phyloP scores from a whole-genome alignment of 1,284 basidiomycete species.

The Xerocomus minutiporus region DNA sequence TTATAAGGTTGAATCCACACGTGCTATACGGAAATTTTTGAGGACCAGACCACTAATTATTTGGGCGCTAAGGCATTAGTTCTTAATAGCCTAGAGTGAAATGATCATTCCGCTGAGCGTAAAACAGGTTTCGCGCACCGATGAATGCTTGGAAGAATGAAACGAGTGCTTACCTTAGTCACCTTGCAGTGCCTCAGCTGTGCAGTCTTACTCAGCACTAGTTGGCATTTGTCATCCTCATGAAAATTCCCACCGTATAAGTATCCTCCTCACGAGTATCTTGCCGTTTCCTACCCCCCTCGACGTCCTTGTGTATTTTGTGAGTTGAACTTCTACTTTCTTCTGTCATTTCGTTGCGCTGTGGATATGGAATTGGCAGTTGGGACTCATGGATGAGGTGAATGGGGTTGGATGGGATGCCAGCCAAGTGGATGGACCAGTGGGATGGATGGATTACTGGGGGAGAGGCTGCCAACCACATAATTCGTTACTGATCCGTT shows the following conservation, averaged over 20 bases:
- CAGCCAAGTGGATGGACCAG: constrained; percentile 5
- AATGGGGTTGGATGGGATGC: constrained; percentile 15
- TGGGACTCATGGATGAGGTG: neutral
- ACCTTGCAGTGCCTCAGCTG: neutral
- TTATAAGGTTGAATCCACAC: too few relatives aligned
- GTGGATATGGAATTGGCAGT: neutral
- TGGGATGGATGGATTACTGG: neutral
- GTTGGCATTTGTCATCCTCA: constrained; percentile 15
- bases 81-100: too few relatives aligned
- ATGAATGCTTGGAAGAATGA: too few relatives aligned
- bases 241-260: constrained; percentile 26
- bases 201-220: constrained; percentile 19
- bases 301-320: constrained; percentile 20
- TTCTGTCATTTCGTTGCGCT: neutral
- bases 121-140: too few relatives aligned
- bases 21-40: too few relatives aligned
- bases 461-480: neutral
- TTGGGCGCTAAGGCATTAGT: too few relatives aligned
- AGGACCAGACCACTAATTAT: too few relatives aligned
- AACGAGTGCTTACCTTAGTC: neutral
- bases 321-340: constrained; percentile 8
- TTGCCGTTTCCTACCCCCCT: neutral
- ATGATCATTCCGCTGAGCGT: too few relatives aligned
- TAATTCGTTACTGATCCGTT: constrained; percentile 9
- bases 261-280: neutral